phyloP scores from a whole-genome alignment of 1,284 basidiomycete species.

The Naganishia liquefaciens region DNA sequence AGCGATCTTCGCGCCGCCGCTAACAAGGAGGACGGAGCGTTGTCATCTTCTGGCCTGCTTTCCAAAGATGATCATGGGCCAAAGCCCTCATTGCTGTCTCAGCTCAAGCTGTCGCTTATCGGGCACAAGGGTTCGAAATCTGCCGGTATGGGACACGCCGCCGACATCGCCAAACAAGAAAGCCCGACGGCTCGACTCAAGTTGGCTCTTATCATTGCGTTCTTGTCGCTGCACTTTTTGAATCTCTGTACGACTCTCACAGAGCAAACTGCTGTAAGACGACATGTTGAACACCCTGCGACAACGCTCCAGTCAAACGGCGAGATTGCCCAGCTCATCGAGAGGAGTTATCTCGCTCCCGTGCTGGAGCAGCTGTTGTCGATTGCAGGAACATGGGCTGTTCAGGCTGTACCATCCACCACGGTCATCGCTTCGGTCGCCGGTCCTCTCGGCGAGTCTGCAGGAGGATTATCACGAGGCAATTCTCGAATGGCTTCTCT shows the following conservation, averaged over 20 bases:
- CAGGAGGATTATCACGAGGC: constrained; percentile 10
- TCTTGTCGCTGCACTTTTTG: constrained; percentile 83
- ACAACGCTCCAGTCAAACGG: constrained; percentile 37
- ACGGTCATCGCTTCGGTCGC: constrained; percentile 18
- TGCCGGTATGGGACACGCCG: constrained; percentile 20
- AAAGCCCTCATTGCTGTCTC: constrained; percentile 13
- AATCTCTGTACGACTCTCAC: constrained; percentile 93
- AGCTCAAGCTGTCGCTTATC: constrained; percentile 22
- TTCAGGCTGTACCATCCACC: constrained; percentile 19
- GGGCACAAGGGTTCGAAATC: constrained; percentile 29
- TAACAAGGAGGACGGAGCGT: background rate
- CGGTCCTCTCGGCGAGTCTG: constrained; percentile 24
- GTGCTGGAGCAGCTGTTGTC: constrained; percentile 14
- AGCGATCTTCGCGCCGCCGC: constrained; percentile 5
- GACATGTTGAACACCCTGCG: constrained; percentile 56
- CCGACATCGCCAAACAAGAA: constrained; percentile 56
- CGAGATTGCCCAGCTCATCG: constrained; percentile 12
- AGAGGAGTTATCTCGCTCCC: constrained; percentile 13
- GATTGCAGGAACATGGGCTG: constrained; percentile 9
- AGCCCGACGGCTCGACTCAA: constrained; percentile 87
- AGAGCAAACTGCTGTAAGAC: constrained; percentile 65
- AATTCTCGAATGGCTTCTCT: constrained; percentile 58
- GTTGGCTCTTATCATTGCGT: constrained; percentile 82
- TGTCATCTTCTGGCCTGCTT: constrained; percentile 2
- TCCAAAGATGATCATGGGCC: background rate